phyloP scores from a whole-genome alignment of 441 rosid genomes.

The Pelargonium fulgidum region DNA sequence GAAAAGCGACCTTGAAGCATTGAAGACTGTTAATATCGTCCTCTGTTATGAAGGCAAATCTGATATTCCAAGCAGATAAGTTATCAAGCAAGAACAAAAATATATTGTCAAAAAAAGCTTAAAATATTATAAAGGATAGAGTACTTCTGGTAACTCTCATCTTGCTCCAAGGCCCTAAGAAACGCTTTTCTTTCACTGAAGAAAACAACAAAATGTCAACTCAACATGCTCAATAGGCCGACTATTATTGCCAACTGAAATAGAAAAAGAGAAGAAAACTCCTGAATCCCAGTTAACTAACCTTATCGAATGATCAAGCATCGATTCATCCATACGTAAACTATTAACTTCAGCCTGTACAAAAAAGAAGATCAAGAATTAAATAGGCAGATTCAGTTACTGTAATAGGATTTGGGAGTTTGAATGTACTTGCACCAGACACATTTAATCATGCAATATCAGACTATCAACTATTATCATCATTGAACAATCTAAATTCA shows the following conservation, averaged over 20 bases:
- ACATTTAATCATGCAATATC: neutral
- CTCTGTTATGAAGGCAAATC: constrained; percentile 63
- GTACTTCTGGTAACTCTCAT: constrained; percentile 47
- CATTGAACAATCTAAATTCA: neutral
- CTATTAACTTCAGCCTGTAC: constrained; percentile 17
- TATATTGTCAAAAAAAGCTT: neutral
- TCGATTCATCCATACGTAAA: constrained; percentile 9
- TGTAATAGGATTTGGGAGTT: too few species aligned
- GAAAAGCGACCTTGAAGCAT: constrained; percentile 49
- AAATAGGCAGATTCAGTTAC: neutral
- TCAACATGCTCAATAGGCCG: constrained; percentile 17
- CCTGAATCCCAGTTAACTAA: constrained; percentile 26
- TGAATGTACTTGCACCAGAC: neutral
- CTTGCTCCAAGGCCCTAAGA: constrained; percentile 44
- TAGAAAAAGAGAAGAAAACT: neutral
- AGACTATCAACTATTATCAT: neutral
- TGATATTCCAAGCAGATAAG: constrained; percentile 24
- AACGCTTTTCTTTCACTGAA: constrained; percentile 56
- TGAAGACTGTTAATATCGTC: constrained; percentile 59
- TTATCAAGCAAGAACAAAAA: constrained; percentile 4
- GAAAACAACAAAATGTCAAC: constrained; percentile 20
- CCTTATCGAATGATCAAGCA: constrained; percentile 65
- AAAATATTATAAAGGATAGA: neutral
- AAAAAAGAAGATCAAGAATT: neutral
- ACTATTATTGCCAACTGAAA: neutral